Evolutionary conservation across 495 filamentous ascomycete genomes (phyloP), one percentile per base, ranked within the genome.

Genomic region (Neurospora tetrasperma): DNA sequence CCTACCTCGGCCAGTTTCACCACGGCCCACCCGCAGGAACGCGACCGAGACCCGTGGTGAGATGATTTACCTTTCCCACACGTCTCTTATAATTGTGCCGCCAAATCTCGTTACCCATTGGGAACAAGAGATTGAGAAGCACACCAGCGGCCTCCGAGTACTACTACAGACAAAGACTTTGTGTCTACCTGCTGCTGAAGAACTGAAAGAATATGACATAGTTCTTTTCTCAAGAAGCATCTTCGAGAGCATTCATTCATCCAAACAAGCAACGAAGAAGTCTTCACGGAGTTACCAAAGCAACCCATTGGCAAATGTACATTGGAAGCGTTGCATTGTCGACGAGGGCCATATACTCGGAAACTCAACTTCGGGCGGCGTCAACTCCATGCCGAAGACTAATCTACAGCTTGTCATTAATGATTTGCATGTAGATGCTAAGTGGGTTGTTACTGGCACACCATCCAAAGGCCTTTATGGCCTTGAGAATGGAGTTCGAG

Each of bases 371-470:
- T 80, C 83, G 20, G 87, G 86, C 16, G 4, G 43, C 18, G 18
- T 46, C 8, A 46, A 46, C 8, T 20, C 43, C 0, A 46, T 1
- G 23, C 23, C 54, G 54, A 88, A 86, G 72, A 90, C 88, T 18
- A 90, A 92, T 66, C 85, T 94, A 44, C 87, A 91, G 44, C 84
- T 86, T 40, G 86, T 93, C 10, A 83, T 95, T 0, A 87, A 91
- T 27, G 84, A 86, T 69, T 84, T 98, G 7, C 85, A 88, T 41
- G 86, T 93, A 31, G 88, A 93, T 42, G 86, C 92, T 12, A 88
- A 91, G 27, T 98, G 95, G 95, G 87, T 97, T 18, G 92, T 97
- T 4, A 96, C 93, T 3, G 95, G 94, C 71, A 98, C 95, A 0
- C 95, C 95, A 16, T 92, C 94, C 11, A 90, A 88, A 73, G 90